These are phyloP conservation scores for Trypanosomatidae sp. DNA, from an alignment of 208 protist species.

Conservation along the genomic window DNA sequence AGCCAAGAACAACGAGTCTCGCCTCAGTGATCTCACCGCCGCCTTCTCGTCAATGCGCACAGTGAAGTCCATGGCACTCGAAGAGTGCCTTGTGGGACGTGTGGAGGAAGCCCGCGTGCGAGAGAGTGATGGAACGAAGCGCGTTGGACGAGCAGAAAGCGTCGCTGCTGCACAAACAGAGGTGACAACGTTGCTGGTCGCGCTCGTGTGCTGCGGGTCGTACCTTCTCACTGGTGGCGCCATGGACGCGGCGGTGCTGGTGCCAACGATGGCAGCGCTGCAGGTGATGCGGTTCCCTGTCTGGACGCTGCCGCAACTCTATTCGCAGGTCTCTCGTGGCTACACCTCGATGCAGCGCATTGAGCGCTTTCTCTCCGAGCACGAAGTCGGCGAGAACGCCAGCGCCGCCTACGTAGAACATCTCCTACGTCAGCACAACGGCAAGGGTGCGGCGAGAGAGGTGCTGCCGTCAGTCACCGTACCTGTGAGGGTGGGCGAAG, in stretches of 20 bases:
- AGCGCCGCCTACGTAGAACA: constrained; percentile 14
- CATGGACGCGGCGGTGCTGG: constrained; percentile 63
- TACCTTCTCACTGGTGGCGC: constrained; percentile 55
- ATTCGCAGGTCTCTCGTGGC: constrained; percentile 55
- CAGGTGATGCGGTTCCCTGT: constrained; percentile 73
- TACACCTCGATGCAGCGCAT: constrained; percentile 63
- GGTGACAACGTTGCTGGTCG: constrained; percentile 56
- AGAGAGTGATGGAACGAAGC: constrained; percentile 50
- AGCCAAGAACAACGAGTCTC: constrained; percentile 41
- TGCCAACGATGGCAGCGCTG: constrained; percentile 73
- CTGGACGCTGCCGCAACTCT: constrained; percentile 61
- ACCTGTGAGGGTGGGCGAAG: constrained; percentile 16
- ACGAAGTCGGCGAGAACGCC: constrained; percentile 24
- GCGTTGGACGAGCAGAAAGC: constrained; percentile 40
- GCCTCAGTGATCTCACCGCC: constrained; percentile 62
- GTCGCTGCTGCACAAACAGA: constrained; percentile 55
- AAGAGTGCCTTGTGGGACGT: constrained; percentile 40
- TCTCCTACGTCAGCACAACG: constrained; percentile 2
- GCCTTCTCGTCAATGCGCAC: constrained; percentile 68
- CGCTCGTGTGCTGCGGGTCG: constrained; percentile 58
- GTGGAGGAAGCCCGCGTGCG: constrained; percentile 36
- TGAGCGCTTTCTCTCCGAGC: constrained; percentile 46
- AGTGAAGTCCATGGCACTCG: constrained; percentile 71
- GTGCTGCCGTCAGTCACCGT: background rate
- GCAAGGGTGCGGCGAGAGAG: constrained; percentile 1